These are phyloP conservation scores for Syncephalis plumigaleata DNA, from an alignment of 371 early-diverging fungal genomes.

Conservation along the genomic window DNA sequence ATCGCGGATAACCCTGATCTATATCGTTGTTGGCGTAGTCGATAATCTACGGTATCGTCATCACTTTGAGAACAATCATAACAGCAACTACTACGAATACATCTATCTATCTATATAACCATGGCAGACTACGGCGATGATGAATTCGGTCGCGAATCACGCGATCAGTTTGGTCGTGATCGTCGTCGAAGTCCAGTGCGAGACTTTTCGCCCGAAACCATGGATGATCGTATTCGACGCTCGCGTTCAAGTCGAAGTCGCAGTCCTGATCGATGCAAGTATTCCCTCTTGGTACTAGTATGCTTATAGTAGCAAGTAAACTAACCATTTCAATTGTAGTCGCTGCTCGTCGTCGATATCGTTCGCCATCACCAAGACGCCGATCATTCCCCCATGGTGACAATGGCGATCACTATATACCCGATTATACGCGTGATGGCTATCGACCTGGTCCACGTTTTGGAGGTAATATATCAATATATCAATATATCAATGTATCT, in stretches of 20 bases:
- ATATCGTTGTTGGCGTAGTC: no score
- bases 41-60: no score
- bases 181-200: neutral
- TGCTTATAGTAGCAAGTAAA: neutral
- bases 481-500: no score
- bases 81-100: no score
- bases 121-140: neutral
- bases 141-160: neutral
- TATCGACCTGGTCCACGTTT: constrained; percentile 47
- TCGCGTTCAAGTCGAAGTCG: neutral
- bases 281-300: neutral
- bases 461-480: no score
- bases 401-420: constrained; percentile 61
- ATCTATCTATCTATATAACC: no score
- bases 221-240: neutral
- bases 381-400: constrained; percentile 15
- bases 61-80: no score
- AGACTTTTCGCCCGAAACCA: neutral
- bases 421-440: constrained; percentile 68
- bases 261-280: neutral
- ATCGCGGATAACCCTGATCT: no score
- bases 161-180: constrained; percentile 1
- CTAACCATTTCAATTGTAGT: neutral
- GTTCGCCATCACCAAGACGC: constrained; percentile 23
- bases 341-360: constrained; percentile 14